Evolutionary conservation across 192 early-diverging fungal genomes (phyloP), one percentile per base, ranked within the genome.

Genomic region (Linnemannia elongata): DNA sequence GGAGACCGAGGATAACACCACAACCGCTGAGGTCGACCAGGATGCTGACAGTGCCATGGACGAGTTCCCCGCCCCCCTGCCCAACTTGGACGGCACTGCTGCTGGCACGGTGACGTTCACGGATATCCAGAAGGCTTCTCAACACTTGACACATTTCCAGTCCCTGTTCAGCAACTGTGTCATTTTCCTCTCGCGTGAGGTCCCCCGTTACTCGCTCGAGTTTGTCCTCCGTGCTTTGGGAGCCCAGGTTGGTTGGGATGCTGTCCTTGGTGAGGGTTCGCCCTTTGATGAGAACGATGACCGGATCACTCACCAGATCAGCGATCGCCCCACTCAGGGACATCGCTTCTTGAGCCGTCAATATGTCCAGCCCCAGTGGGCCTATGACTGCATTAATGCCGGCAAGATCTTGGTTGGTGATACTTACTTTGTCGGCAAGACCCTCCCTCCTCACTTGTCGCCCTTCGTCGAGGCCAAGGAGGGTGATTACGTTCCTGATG

Each of bases 281-380:
- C 95, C 96, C 6, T 96, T 93, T 78, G 82, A 89, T 6, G 96
- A 96, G 79, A 92, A 92, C 73, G 96, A 99, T 86, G 90, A 93
- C n/a, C 89, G 91, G 20, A 97, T 99, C 81, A 98, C 97, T 0
- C 93, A 97, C 83, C 97, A 98, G 79, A 92, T 99, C 74, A 88
- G 92, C 39, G 98, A 99, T 89, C 94, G 98, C 36, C 97, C 97
- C 22, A 82, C 79, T 9, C 91, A 93, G 81, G 88, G 86, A 77
- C 91, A 95, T 75, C 90, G 90, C 77, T 93, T 94, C 88, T 80
- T 91, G 69, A 82, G 88, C 45, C 93, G 97, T 82, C 90, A 90
- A 17, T 98, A 97, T 80, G 90, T 99, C 49, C 98, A 99, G 89
- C 98, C 98, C n/a, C 98, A 99, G 89, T 99, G 98, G 98, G 92